Evolutionary conservation across 306 rosid genomes (phyloP).

Genomic region (Sphenostylis stenocarpa): DNA sequence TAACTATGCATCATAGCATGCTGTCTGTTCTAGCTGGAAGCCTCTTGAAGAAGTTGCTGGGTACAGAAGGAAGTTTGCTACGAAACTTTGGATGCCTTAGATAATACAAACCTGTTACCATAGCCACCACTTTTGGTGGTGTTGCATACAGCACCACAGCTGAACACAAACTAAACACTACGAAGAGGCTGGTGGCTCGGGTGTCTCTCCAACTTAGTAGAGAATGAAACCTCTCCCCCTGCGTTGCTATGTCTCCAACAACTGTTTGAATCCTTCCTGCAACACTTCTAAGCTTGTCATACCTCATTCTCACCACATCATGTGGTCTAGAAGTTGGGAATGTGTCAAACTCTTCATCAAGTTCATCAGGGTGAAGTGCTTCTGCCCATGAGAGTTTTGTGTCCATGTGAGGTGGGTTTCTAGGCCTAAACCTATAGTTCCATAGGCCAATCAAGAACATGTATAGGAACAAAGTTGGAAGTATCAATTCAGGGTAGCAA

Average conservation of each 20-base stretch:
- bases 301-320: slow-evolving; percentile 79
- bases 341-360: slow-evolving; percentile 94
- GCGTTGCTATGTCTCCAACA: slow-evolving; percentile 95
- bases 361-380: slow-evolving; percentile 76
- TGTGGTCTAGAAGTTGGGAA: slow-evolving; percentile 72
- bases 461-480: slow-evolving; percentile 86
- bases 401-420: slow-evolving; percentile 90
- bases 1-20: slow-evolving; percentile 45
- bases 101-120: slow-evolving; percentile 67
- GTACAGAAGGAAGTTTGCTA: slow-evolving; percentile 80
- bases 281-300: slow-evolving; percentile 85
- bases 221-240: slow-evolving; percentile 88
- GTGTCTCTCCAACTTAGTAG: slow-evolving; percentile 93
- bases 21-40: slow-evolving; percentile 79
- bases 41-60: slow-evolving; percentile 89
- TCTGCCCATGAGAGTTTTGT: slow-evolving; percentile 91
- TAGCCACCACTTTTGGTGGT: slow-evolving; percentile 76
- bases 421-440: slow-evolving; percentile 77
- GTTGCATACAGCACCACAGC: slow-evolving; percentile 73
- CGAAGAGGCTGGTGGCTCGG: slow-evolving; percentile 80
- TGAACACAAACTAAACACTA: slow-evolving; percentile 63
- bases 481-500: slow-evolving; percentile 86
- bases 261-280: slow-evolving; percentile 93
- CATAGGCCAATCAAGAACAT: slow-evolving; percentile 94
- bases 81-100: slow-evolving; percentile 84